Evolutionary conservation across 305 asterid species (phyloP).

Genomic region (Salvia sclarea): DNA sequence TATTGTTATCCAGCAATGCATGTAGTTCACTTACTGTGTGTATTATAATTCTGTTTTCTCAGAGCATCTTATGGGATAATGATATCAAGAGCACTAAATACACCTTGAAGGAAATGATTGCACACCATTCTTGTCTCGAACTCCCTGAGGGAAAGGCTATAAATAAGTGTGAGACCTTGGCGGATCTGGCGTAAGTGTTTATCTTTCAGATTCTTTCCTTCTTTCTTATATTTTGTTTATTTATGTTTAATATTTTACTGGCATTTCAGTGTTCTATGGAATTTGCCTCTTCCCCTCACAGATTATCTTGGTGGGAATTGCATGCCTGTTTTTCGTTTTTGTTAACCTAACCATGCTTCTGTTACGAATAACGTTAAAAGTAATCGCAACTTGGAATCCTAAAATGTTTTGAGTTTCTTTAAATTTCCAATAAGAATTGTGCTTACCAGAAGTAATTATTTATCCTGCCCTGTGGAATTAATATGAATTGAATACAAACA

Average conservation of each 20-base stretch:
- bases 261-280: neutral
- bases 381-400: neutral
- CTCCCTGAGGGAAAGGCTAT: constrained; percentile 75
- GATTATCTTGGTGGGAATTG: constrained; percentile 1
- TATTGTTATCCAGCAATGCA: constrained; percentile 5
- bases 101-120: constrained; percentile 84
- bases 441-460: neutral
- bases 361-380: no score
- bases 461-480: neutral
- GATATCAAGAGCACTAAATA: constrained; percentile 80
- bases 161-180: constrained; percentile 60
- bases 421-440: neutral
- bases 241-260: neutral
- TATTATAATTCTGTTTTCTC: constrained; percentile 34
- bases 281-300: neutral
- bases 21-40: constrained; percentile 28
- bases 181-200: constrained; percentile 79
- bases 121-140: constrained; percentile 73
- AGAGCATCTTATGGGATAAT: constrained; percentile 94
- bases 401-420: neutral
- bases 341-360: neutral
- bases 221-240: no score
- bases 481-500: constrained; percentile 16
- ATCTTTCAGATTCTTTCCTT: neutral
- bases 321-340: neutral